Evolutionary conservation across 2,329 filamentous ascomycete species (phyloP), one percentile per base, ranked within the genome.

Genomic region (Trichophyton benhamiae): DNA sequence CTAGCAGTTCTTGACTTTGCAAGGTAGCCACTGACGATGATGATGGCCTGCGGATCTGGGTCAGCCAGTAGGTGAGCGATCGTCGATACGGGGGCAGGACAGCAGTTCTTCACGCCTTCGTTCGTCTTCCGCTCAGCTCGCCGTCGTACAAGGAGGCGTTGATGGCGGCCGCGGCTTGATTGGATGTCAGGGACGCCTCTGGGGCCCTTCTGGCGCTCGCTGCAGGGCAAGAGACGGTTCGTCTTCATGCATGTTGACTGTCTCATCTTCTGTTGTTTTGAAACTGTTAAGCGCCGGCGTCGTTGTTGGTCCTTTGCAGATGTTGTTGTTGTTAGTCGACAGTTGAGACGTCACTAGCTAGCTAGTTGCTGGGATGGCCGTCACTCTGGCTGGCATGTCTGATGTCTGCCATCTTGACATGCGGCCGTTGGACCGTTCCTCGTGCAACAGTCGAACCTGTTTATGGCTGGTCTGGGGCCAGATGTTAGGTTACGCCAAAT

Each of bases 1-100:
- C 49, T 55, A 55, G 49, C 49, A 55, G 49, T 33, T 55, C 49
- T 36, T 33, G 33, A 36, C 49, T 55, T 55, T 27, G 49, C 30
- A 27, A 36, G 33, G 49, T 25, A 20, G 49, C 49, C 30, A 17
- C 25, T 6, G 9, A 9, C 7, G 30, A 15, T 13, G 22, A 36
- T 33, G 30, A 13, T 27, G 25, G 30, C 25, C 49, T 33, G 49
- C 49, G 49, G 49, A 55, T 55, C 49, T 55, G 27, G 27, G 6
- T 13, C 8, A 8, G 13, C 17, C 15, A 55, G 49, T 27, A 3
- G 33, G 20, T 20, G 13, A 53, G 49, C 44, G 44, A 17, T 20
- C 44, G 9, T 48, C 22, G 49, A 53, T n/a, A 25, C 33, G 8
- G 33, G 33, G 11, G 9, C 9, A 30, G 27, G 27, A 6, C 27